These are phyloP conservation scores for Myxozyma udenii DNA, from an alignment of 805 yeast species.

Conservation along the genomic window DNA sequence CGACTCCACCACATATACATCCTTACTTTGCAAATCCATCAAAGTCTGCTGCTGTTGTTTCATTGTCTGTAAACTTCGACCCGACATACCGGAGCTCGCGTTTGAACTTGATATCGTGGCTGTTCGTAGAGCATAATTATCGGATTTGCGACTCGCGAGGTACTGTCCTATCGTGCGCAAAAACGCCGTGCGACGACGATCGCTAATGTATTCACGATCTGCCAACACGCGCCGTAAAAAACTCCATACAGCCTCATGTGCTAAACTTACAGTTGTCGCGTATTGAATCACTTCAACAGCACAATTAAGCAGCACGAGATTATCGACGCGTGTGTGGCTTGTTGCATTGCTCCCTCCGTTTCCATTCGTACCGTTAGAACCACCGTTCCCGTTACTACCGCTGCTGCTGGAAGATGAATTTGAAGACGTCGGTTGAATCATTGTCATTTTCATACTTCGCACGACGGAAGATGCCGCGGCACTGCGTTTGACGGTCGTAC, in stretches of 20 bases:
- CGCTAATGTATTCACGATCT: conserved; percentile 13
- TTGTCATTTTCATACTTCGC: not conserved
- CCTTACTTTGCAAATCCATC: conserved; percentile 10
- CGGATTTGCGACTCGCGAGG: conserved; percentile 12
- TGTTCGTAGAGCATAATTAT: not conserved
- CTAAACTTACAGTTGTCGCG: conserved; percentile 20
- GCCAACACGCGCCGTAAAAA: conserved; percentile 15
- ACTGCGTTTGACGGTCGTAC: not conserved
- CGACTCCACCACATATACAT: conserved; percentile 8
- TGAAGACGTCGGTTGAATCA: not conserved
- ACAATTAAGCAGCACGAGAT: conserved; percentile 8
- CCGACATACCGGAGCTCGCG: not conserved
- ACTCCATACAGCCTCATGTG: conserved; percentile 26
- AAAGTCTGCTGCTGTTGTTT: conserved; percentile 5
- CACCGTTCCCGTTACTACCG: not conserved
- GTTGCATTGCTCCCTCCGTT: not conserved
- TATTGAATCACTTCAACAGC: conserved; percentile 13
- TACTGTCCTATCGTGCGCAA: conserved; percentile 7
- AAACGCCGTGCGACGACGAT: conserved; percentile 1
- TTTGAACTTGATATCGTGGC: not conserved
- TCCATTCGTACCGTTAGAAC: too few species aligned
- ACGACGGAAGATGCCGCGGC: not conserved
- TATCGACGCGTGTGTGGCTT: conserved; percentile 5
- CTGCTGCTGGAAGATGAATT: not conserved
- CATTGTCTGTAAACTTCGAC: not conserved